A percentile compares a stretch with the other conserved stretches of the same genome.
Conservation (phyloP, 495 filamentous ascomycete genomes). For the Massariosphaeria phaeospora region DNA sequence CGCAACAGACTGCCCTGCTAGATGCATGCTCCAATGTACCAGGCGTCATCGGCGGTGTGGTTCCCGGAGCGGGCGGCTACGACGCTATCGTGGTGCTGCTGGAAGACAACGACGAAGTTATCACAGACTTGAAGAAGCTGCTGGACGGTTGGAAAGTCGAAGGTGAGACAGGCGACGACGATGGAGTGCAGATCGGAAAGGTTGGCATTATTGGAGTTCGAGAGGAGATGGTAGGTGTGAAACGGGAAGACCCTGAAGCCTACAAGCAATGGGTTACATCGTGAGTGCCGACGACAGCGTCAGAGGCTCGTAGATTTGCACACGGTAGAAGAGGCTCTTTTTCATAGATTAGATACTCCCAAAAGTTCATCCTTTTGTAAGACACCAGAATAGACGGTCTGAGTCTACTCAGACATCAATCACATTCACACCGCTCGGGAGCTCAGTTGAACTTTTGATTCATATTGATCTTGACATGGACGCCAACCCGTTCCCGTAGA, state of each 20-base stretch:
- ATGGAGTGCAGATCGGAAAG: constrained; percentile 57
- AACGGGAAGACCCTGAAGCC: constrained; percentile 55
- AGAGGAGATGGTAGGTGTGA: constrained; percentile 82
- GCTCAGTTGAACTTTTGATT: constrained; percentile 27
- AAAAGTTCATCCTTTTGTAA: too few species aligned
- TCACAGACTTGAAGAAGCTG: constrained; percentile 57
- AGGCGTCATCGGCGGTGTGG: constrained; percentile 85
- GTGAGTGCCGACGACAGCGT: too few species aligned
- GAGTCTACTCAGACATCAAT: too few species aligned
- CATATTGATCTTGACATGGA: constrained; percentile 28
- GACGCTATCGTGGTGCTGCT: constrained; percentile 84
- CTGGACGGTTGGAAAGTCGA: constrained; percentile 59
- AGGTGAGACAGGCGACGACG: constrained; percentile 46
- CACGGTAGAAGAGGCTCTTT: too few species aligned
- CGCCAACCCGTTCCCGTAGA: constrained; percentile 28
- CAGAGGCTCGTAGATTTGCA: too few species aligned
- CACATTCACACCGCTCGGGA: neutral
- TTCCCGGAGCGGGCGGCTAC: constrained; percentile 90
- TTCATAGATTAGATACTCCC: too few species aligned
- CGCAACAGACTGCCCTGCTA: constrained; percentile 74
- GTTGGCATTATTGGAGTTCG: constrained; percentile 74
- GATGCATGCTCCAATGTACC: constrained; percentile 65
- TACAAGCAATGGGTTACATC: constrained; percentile 59
- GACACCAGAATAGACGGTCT: too few species aligned
- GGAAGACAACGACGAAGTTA: constrained; percentile 64